phyloP scores from a whole-genome alignment of 2,329 filamentous ascomycete genomes.

The Apiospora rasikravindrae region DNA sequence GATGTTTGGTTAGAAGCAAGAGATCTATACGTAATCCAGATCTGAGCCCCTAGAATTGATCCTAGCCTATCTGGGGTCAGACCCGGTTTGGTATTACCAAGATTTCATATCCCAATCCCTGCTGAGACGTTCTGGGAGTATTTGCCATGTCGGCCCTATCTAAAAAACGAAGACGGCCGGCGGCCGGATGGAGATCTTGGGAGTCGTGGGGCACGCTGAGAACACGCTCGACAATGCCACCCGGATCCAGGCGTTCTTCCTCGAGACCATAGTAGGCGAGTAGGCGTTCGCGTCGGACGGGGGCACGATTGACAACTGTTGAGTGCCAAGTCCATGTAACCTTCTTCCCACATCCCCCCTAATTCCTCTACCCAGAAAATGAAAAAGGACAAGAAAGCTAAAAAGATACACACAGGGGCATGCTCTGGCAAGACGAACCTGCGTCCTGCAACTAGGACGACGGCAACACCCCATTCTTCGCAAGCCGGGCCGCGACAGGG shows the following conservation, averaged over 20 bases:
- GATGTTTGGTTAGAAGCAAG: neutral
- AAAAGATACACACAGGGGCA: neutral
- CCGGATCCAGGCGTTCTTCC: slow-evolving; percentile 27
- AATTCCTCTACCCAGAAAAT: neutral
- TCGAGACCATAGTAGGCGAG: slow-evolving; percentile 21
- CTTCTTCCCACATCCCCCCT: neutral
- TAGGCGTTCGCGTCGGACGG: slow-evolving; percentile 21
- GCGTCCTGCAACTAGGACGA: slow-evolving; percentile 26
- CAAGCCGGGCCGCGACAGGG: slow-evolving; percentile 33
- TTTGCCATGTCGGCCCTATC: neutral
- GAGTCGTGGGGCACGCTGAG: neutral
- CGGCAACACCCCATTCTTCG: slow-evolving; percentile 26
- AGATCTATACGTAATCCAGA: neutral
- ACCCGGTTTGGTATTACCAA: neutral
- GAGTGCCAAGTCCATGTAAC: neutral
- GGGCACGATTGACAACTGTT: slow-evolving; percentile 26
- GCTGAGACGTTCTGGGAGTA: neutral
- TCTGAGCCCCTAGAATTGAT: neutral
- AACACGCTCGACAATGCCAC: slow-evolving; percentile 18
- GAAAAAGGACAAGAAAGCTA: neutral
- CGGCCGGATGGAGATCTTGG: slow-evolving; percentile 18
- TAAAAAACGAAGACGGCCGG: neutral
- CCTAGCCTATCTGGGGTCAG: neutral
- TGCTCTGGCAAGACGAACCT: slow-evolving; percentile 27
- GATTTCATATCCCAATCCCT: neutral